Base-by-base conservation (phyloP, 805 yeast genomes). In the Ogataea minuta region DNA sequence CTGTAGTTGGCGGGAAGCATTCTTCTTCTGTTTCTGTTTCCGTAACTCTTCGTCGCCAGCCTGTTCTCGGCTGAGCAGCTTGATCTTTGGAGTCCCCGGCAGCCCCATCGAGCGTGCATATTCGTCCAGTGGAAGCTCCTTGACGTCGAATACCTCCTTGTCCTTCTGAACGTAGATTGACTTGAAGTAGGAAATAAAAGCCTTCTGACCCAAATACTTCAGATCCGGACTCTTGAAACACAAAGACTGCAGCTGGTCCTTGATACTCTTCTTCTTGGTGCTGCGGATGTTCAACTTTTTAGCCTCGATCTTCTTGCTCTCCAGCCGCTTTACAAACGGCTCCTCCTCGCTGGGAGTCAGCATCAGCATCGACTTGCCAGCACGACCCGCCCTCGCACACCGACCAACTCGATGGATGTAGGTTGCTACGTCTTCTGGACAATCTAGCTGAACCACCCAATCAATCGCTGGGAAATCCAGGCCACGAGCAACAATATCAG, bases 11-110 rank as follows among this genome's bases (percentile, higher is more conserved):
- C 96, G 76, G 1, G 95, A 81, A 17, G 81, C 77, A 59, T 91
- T 91, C 63, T 91, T 91, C 66, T 77, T 66, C 50, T 80, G 88
- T 56, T 87, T 87, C 17, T 72, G 67, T 48, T 64, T 68, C 38
- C 62, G 60, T 23, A 71, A 54, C 16, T 69, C 63, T 25, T 50
- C 62, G 30, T 64, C 66, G 1, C 53, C 83, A 28, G 69, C 69
- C 24, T 48, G 46, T 3, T 46, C 50, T 9, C 70, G 68, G 14
- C 75, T 74, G 48, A 70, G 65, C 41, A 91, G 74, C 59, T 87
- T 89, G 53, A 93, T 84, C 53, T 85, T 82, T 29, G 99, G 99
- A 3, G 96, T 96, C 39, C 97, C 96, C 1, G 98, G 96, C 29
- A 93, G 72, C 8, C 99, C 99, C 33, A 90, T 63, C 4, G 96